Percentiles rank a stretch among this genome's conserved stretches.
These are phyloP conservation scores for Basidiobolus meristosporus DNA, from an alignment of 371 early-diverging fungal species.

Conservation along the genomic window DNA sequence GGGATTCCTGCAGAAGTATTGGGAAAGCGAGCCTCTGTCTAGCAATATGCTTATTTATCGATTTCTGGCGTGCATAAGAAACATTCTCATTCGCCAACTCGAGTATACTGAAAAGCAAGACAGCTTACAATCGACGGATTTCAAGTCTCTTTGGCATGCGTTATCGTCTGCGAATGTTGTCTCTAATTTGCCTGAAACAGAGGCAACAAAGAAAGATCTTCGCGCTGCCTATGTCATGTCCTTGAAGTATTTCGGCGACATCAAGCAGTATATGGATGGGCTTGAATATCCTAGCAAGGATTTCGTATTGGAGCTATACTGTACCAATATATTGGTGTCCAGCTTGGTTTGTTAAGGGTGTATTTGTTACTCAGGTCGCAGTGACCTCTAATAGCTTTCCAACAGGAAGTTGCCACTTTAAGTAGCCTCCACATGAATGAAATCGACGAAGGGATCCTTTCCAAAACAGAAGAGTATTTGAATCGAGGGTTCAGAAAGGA, in stretches of 20 bases:
- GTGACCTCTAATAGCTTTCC: not conserved
- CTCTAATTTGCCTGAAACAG: constrained; percentile 4
- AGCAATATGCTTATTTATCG: too few relatives aligned
- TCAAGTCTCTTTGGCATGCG: too few relatives aligned
- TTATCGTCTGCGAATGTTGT: too few relatives aligned
- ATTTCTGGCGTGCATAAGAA: too few relatives aligned
- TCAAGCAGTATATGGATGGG: constrained; percentile 20
- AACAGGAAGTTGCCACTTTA: not conserved
- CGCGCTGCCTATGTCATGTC: constrained; percentile 27
- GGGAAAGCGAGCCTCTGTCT: too few relatives aligned
- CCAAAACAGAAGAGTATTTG: not conserved
- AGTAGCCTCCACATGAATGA: not conserved
- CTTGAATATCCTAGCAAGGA: constrained; percentile 18
- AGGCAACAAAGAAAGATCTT: constrained; percentile 13
- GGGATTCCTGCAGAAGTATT: too few relatives aligned
- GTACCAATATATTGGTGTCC: constrained; percentile 36
- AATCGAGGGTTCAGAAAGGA: not conserved
- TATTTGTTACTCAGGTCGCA: not conserved
- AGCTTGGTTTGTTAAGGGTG: constrained; percentile 22
- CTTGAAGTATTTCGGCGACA: constrained; percentile 29
- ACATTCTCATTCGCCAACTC: too few relatives aligned
- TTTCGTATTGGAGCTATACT: constrained; percentile 28
- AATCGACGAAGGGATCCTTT: not conserved
- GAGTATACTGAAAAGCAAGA: too few relatives aligned
- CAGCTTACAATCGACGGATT: too few relatives aligned